These are phyloP conservation scores for Gloeophyllum trabeum DNA, from an alignment of 768 basidiomycete species.

Conservation along the genomic window DNA sequence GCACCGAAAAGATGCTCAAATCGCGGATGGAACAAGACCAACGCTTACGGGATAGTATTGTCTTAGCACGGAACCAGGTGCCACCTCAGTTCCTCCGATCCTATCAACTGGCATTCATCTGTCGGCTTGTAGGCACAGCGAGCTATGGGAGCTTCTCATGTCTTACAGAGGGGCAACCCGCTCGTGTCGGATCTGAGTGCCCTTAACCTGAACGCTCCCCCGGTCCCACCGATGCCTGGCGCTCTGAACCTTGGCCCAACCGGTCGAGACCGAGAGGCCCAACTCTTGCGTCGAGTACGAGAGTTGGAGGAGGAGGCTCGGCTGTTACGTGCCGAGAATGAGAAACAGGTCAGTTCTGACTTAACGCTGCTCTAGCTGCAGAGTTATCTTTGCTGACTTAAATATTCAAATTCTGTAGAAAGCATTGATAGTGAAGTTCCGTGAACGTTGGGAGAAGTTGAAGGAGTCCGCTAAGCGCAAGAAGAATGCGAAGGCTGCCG, in stretches of 20 bases:
- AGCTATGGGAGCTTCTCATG: constrained; percentile 59
- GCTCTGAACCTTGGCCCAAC: constrained; percentile 42
- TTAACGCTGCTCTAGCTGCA: constrained; percentile 1
- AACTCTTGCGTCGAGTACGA: constrained; percentile 37
- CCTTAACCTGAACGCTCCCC: constrained; percentile 46
- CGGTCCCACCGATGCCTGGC: constrained; percentile 33
- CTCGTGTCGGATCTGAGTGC: constrained; percentile 38
- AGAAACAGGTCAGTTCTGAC: constrained; percentile 55
- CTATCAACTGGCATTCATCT: too few relatives aligned
- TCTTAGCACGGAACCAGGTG: constrained; percentile 58
- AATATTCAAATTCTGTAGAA: constrained; percentile 37
- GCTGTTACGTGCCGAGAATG: constrained; percentile 54
- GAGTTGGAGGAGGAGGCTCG: constrained; percentile 78
- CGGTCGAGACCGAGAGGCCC: constrained; percentile 40
- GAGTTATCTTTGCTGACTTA: not conserved
- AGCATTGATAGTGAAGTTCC: constrained; percentile 72
- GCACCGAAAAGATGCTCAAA: constrained; percentile 53
- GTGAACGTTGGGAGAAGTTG: constrained; percentile 82
- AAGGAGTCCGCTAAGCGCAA: constrained; percentile 84
- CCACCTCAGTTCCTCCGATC: too few relatives aligned
- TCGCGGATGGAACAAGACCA: constrained; percentile 70
- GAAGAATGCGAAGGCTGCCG: constrained; percentile 60
- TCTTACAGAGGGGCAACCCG: constrained; percentile 33
- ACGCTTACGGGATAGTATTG: constrained; percentile 73
- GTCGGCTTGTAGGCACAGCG: constrained; percentile 70